A percentile compares a stretch with the other conserved stretches of the same genome.
These are phyloP conservation scores for Zhuliangozyma blackwelliae DNA, from an alignment of 1,139 yeast genomes.

Conservation along the genomic window DNA sequence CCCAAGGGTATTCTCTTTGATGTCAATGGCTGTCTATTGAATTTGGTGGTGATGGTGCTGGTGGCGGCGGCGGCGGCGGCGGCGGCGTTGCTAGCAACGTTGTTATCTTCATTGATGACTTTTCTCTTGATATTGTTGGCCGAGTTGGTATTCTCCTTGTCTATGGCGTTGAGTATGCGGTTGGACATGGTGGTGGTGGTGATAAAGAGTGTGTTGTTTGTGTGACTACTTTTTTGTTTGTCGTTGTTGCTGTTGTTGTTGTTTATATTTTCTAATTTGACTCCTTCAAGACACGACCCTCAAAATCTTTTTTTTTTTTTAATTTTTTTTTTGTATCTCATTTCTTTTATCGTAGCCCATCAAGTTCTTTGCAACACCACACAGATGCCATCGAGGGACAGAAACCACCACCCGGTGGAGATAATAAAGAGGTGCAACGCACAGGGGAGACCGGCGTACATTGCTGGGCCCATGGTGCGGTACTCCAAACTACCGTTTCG, in stretches of 20 bases:
- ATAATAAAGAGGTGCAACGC: slow-evolving; percentile 6
- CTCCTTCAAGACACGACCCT: too few relatives aligned
- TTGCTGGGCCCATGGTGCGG: slow-evolving; percentile 97
- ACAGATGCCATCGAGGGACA: too few relatives aligned
- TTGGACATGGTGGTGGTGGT: background rate
- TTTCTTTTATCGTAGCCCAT: too few relatives aligned
- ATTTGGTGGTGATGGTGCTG: too few relatives aligned
- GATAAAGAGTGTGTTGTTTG: too few relatives aligned
- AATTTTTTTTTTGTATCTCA: too few relatives aligned
- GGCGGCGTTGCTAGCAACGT: slow-evolving; percentile 2
- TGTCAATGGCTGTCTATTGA: slow-evolving; percentile 1
- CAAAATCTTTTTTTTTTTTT: too few relatives aligned
- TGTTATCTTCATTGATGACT: background rate
- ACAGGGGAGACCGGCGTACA: slow-evolving; percentile 58
- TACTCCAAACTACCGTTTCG: slow-evolving; percentile 93
- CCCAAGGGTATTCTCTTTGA: slow-evolving; percentile 41
- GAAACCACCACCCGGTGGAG: background rate
- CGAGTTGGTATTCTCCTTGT: slow-evolving; percentile 3
- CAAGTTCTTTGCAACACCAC: too few relatives aligned
- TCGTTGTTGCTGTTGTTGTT: too few relatives aligned
- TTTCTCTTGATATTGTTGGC: slow-evolving; percentile 2
- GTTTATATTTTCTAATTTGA: too few relatives aligned
- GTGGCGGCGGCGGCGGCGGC: background rate
- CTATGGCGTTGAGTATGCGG: background rate
- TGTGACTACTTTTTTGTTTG: too few relatives aligned